A percentile compares a stretch with the other conserved stretches of the same genome.
These are phyloP conservation scores for Ettlia oleoabundans DNA, from an alignment of 139 green algal genomes.

Conservation along the genomic window DNA sequence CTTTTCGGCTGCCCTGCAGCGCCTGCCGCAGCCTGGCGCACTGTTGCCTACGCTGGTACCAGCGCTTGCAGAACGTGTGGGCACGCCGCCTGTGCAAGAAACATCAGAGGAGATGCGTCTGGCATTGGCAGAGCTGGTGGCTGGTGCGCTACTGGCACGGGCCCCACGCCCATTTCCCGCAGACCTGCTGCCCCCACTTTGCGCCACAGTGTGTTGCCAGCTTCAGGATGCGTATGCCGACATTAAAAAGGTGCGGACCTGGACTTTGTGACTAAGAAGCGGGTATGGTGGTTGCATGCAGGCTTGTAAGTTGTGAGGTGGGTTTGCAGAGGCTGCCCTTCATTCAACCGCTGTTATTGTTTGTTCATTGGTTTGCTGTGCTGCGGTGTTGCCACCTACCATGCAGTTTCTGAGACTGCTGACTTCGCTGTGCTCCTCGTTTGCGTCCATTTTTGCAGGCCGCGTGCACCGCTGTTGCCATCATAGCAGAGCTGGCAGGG, in stretches of 20 bases:
- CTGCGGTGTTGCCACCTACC: not conserved
- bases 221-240: slow-evolving; percentile 78
- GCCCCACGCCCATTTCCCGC: not conserved
- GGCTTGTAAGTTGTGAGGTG: too few relatives aligned
- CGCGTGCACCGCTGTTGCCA: slow-evolving; percentile 36
- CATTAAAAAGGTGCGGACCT: slow-evolving; percentile 67
- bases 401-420: not conserved
- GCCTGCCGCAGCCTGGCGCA: slow-evolving; percentile 41
- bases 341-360: too few relatives aligned
- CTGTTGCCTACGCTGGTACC: slow-evolving; percentile 65
- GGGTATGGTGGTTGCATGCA: too few relatives aligned
- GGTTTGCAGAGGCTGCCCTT: too few relatives aligned
- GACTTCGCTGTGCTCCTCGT: too few relatives aligned
- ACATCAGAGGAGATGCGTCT: slow-evolving; percentile 68
- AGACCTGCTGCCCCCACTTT: slow-evolving; percentile 11
- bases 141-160: not conserved
- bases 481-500: slow-evolving; percentile 29
- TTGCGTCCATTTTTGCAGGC: slow-evolving; percentile 14
- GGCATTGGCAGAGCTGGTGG: slow-evolving; percentile 33
- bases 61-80: slow-evolving; percentile 60
- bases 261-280: too few relatives aligned
- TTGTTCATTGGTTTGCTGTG: not conserved
- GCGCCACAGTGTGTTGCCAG: slow-evolving; percentile 48
- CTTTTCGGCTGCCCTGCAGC: slow-evolving; percentile 34
- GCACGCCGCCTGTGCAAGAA: slow-evolving; percentile 64